Conservation (phyloP, 805 yeast species). For the Candida khao-thaluensis region DNA sequence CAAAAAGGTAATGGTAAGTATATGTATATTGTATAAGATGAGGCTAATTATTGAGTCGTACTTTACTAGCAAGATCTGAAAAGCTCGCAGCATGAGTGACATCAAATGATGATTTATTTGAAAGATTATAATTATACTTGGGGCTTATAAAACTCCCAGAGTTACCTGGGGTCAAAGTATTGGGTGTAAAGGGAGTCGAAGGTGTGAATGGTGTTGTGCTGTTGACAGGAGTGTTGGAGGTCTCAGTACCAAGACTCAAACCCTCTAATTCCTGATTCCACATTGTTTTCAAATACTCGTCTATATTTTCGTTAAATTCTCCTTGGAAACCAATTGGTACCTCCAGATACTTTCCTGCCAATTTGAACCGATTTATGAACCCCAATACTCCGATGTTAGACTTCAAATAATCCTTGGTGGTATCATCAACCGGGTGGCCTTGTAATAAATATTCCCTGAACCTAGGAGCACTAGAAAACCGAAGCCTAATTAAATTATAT, state of each 20-base stretch:
- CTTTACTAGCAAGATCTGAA: conserved; percentile 13
- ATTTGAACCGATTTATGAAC: conserved; percentile 20
- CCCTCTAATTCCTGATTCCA: conserved; percentile 14
- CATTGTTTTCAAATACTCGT: conserved; percentile 10
- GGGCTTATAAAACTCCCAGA: not conserved
- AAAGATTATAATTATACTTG: conserved; percentile 3
- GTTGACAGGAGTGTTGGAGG: conserved; percentile 1
- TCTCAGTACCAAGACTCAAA: not conserved
- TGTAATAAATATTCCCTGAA: conserved; percentile 5
- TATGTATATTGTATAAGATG: no score
- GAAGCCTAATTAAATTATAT: conserved; percentile 35
- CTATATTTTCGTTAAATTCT: conserved; percentile 4
- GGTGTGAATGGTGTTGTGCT: conserved; percentile 1
- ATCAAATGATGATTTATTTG: conserved; percentile 11
- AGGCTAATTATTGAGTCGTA: conserved; percentile 6
- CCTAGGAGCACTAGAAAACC: conserved; percentile 20
- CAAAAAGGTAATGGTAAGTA: no score
- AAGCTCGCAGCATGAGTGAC: conserved; percentile 11
- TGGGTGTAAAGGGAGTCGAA: not conserved
- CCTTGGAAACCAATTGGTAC: not conserved
- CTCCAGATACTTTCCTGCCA: not conserved
- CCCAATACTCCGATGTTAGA: conserved; percentile 29
- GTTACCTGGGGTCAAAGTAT: not conserved
- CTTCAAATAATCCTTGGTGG: conserved; percentile 9
- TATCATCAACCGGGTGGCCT: conserved; percentile 1